Base-by-base conservation (phyloP, 805 yeast genomes). In the Nakazawaea ishiwadae region DNA sequence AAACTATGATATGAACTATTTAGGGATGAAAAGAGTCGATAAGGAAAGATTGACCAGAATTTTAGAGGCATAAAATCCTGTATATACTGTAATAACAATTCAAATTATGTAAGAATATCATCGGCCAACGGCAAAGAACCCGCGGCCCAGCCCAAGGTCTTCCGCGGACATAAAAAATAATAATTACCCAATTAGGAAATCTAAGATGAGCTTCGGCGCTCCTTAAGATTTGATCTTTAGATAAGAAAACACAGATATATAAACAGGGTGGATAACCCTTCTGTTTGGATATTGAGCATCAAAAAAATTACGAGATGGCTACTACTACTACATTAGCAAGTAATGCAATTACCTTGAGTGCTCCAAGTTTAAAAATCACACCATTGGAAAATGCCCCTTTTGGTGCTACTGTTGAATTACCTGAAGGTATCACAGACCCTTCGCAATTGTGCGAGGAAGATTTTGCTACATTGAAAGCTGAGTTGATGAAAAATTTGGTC, bases 381-480 rank as follows among this genome's bases (percentile, higher is more conserved):
- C 82, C 84, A 14, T 61, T 79, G 8, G 60, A 55, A 30, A 64
- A 63, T 37, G 61, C 72, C 23, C 78, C 81, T 19, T 73, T 87
- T 50, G 96, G 96, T 32, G 91, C 93, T 40, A 62, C 64, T 11
- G 66, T 88, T 35, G 62, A 59, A 5, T 62, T 87, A 31, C 96
- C 96, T 27, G 57, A 58, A 3, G 82, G 83, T 49, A 73, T 84
- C 45, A 79, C 75, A 42, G 95, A 87, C 61, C 96, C 96, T 12
- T 70, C 85, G 4, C 57, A 71, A 41, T 69, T 88, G 45, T 70
- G 66, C 47, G 85, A 81, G 3, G 74, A 62, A 5, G 93, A 87
- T 52, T 86, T 86, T 62, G 62, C 70, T 40, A 50, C 55, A 7
- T 69, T 87, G 45, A 76, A 73, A 50, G 72, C 75, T 24, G 91